Conservation (phyloP, 2,329 filamentous ascomycete species). For the Pseudogymnoascus sp. region DNA sequence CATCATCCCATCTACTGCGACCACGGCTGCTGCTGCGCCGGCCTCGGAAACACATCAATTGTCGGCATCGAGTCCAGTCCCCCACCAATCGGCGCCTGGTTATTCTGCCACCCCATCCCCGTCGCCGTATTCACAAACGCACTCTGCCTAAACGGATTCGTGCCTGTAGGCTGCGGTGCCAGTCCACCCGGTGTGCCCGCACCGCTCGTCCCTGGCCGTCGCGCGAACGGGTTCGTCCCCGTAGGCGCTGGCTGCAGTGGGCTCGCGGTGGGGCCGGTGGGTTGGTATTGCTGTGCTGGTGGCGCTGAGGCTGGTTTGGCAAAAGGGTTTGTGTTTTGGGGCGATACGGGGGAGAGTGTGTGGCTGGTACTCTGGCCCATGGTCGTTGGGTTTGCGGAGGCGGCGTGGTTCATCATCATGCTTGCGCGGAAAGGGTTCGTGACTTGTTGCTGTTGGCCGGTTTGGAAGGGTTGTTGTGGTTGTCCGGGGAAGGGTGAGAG, state of each 20-base stretch:
- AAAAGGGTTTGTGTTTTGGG: slow-evolving; percentile 80
- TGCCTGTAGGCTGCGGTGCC: slow-evolving; percentile 72
- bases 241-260: slow-evolving; percentile 49
- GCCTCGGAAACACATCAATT: slow-evolving; percentile 76
- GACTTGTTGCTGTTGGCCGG: slow-evolving; percentile 44
- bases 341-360: slow-evolving; percentile 36
- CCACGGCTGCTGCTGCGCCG: slow-evolving; percentile 55
- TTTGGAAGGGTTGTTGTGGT: slow-evolving; percentile 31
- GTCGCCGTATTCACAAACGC: slow-evolving; percentile 84
- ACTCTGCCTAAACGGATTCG: slow-evolving; percentile 90
- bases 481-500: slow-evolving; percentile 36
- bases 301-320: slow-evolving; percentile 49
- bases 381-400: slow-evolving; percentile 31
- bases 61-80: slow-evolving; percentile 72
- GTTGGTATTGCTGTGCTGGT: slow-evolving; percentile 27
- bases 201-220: slow-evolving; percentile 31
- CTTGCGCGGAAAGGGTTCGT: slow-evolving; percentile 95
- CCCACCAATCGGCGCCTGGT: slow-evolving; percentile 70
- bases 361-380: slow-evolving; percentile 28
- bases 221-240: slow-evolving; percentile 64
- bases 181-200: slow-evolving; percentile 37
- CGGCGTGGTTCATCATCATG: slow-evolving; percentile 57
- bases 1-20: slow-evolving; percentile 29
- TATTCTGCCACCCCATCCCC: slow-evolving; percentile 79
- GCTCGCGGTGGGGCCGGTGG: slow-evolving; percentile 37